A percentile compares a stretch with the other conserved stretches of the same genome.
Evolutionary conservation across 108 stramenopile genomes (phyloP).

Genomic region (Cylindrotheca fusiformis): DNA sequence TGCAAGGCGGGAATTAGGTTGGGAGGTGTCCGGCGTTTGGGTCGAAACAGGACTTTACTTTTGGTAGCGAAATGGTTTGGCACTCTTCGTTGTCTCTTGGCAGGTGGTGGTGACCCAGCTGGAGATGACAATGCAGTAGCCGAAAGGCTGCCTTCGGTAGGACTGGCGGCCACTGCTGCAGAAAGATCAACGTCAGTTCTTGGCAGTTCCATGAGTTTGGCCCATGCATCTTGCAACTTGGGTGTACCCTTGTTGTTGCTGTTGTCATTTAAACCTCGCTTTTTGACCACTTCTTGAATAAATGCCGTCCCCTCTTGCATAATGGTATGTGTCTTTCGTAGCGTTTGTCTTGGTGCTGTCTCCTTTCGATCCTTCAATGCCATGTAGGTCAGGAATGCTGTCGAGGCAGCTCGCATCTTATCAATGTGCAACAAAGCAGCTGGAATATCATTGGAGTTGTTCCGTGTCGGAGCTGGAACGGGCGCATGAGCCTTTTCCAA

Average conservation of each 20-base stretch:
- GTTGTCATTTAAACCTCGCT: slow-evolving; percentile 11
- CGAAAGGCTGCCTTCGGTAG: neutral
- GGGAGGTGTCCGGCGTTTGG: slow-evolving; percentile 47
- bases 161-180: slow-evolving; percentile 5
- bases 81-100: slow-evolving; percentile 12
- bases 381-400: slow-evolving; percentile 37
- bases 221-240: slow-evolving; percentile 81
- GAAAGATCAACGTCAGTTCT: slow-evolving; percentile 10
- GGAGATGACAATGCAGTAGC: neutral
- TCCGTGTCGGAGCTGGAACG: slow-evolving; percentile 49
- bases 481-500: slow-evolving; percentile 42
- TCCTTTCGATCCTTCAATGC: slow-evolving; percentile 22
- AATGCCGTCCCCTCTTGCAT: slow-evolving; percentile 41
- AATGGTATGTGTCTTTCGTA: slow-evolving; percentile 30
- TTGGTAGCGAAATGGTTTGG: slow-evolving; percentile 29
- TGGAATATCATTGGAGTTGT: slow-evolving; percentile 19
- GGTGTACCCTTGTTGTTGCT: slow-evolving; percentile 1
- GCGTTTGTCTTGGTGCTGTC: slow-evolving; percentile 26
- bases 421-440: slow-evolving; percentile 46
- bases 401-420: slow-evolving; percentile 46
- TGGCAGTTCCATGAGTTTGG: slow-evolving; percentile 47
- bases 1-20: slow-evolving; percentile 64
- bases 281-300: slow-evolving; percentile 25
- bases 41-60: slow-evolving; percentile 53
- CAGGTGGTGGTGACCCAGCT: slow-evolving; percentile 7